Evolutionary conservation across 495 filamentous ascomycete genomes (phyloP).

Genomic region (Pyronema omphalodes): DNA sequence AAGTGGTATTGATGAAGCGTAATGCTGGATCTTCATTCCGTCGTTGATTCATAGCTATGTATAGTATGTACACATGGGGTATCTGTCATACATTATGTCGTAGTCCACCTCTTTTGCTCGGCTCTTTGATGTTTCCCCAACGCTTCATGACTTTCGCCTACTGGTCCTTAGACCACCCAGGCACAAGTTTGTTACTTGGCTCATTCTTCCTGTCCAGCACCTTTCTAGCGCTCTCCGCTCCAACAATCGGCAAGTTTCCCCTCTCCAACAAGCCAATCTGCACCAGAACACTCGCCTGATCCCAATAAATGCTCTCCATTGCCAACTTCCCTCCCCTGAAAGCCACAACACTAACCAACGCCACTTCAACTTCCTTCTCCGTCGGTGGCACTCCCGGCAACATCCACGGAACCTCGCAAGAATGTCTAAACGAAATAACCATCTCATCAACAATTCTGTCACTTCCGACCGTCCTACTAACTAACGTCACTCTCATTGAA

Average conservation of each 20-base stretch:
- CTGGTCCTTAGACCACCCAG: constrained; percentile 28
- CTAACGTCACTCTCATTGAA: constrained; percentile 46
- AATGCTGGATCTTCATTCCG: too few species aligned
- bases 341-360: constrained; percentile 57
- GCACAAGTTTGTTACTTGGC: constrained; percentile 47
- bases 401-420: constrained; percentile 58
- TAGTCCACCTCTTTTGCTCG: background rate
- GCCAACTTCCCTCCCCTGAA: constrained; percentile 55
- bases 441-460: constrained; percentile 42
- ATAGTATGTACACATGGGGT: too few species aligned
- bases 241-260: constrained; percentile 52
- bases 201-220: constrained; percentile 42
- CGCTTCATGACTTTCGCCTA: background rate
- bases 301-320: constrained; percentile 77
- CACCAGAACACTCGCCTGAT: constrained; percentile 61
- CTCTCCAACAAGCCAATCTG: constrained; percentile 60
- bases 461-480: constrained; percentile 48
- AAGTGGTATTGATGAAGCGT: too few species aligned
- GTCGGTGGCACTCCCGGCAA: constrained; percentile 62
- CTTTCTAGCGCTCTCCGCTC: constrained; percentile 45
- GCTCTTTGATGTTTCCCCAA: background rate
- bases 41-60: too few species aligned
- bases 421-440: constrained; percentile 48
- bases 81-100: too few species aligned
- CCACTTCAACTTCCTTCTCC: constrained; percentile 44